phyloP scores from a whole-genome alignment of 1,284 basidiomycete genomes.

The Ceratobasidium sp. region DNA sequence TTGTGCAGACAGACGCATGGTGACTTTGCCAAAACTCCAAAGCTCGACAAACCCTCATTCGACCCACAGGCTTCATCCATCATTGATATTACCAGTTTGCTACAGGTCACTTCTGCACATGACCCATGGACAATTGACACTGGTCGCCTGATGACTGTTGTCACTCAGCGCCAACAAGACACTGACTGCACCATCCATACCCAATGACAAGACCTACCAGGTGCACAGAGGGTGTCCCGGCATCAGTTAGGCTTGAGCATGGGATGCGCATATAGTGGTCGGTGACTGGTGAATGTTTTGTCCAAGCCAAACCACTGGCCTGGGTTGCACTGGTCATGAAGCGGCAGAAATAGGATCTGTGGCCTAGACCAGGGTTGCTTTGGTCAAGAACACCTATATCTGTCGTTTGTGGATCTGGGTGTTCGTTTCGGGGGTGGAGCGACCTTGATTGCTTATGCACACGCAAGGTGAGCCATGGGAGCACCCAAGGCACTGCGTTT shows the following conservation, averaged over 20 bases:
- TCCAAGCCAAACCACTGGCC: not conserved
- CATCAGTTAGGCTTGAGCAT: not conserved
- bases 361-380: too few relatives aligned
- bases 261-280: not conserved
- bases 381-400: too few relatives aligned
- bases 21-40: not conserved
- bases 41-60: not conserved
- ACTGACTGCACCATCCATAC: not conserved
- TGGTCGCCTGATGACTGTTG: not conserved
- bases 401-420: too few relatives aligned
- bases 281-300: not conserved
- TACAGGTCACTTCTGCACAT: not conserved
- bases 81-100: not conserved
- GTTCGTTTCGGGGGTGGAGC: too few relatives aligned
- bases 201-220: not conserved
- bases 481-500: too few relatives aligned
- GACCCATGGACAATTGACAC: not conserved
- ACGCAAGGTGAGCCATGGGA: too few relatives aligned
- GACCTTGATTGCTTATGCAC: too few relatives aligned
- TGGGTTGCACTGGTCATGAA: constrained; percentile 1
- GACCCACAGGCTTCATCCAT: not conserved
- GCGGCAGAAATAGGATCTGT: too few relatives aligned
- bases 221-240: constrained; percentile 10
- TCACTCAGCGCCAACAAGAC: constrained; percentile 9
- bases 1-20: constrained; percentile 7